Conservation (phyloP, 768 basidiomycete genomes). For the Leccinum obscurum region DNA sequence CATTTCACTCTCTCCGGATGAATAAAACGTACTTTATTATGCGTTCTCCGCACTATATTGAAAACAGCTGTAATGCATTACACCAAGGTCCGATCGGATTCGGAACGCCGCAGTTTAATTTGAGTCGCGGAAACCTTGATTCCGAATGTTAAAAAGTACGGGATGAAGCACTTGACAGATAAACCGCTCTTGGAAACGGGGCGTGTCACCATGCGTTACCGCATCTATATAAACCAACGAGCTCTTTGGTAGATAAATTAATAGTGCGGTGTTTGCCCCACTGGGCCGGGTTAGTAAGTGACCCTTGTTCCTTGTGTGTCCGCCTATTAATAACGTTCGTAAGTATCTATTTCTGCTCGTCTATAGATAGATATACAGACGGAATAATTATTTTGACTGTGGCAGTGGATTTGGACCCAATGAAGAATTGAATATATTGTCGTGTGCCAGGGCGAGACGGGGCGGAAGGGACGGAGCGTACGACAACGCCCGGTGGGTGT, state of each 20-base stretch:
- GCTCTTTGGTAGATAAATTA: not conserved
- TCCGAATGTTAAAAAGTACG: not conserved
- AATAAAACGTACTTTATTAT: not conserved
- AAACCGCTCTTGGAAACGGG: not conserved
- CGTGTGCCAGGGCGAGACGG: not conserved
- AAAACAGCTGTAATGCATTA: not conserved
- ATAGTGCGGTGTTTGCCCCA: not conserved
- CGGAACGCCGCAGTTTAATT: constrained; percentile 2
- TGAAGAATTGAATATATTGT: not conserved
- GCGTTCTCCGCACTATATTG: too few species aligned
- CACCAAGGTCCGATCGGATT: not conserved
- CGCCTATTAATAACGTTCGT: not conserved
- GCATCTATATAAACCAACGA: not conserved
- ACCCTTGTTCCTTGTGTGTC: not conserved
- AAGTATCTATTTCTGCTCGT: not conserved
- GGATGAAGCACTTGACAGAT: not conserved
- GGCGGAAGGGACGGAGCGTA: not conserved
- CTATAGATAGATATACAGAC: constrained; percentile 1
- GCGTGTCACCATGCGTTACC: not conserved
- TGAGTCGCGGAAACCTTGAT: not conserved
- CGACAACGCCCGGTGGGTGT: not conserved
- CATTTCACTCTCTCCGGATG: not conserved
- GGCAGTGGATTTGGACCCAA: not conserved
- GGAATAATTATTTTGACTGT: not conserved
- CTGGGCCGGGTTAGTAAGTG: not conserved